Evolutionary conservation across 305 asterid genomes (phyloP), one percentile per base, ranked within the genome.

Genomic region (Solanum hybrid): DNA sequence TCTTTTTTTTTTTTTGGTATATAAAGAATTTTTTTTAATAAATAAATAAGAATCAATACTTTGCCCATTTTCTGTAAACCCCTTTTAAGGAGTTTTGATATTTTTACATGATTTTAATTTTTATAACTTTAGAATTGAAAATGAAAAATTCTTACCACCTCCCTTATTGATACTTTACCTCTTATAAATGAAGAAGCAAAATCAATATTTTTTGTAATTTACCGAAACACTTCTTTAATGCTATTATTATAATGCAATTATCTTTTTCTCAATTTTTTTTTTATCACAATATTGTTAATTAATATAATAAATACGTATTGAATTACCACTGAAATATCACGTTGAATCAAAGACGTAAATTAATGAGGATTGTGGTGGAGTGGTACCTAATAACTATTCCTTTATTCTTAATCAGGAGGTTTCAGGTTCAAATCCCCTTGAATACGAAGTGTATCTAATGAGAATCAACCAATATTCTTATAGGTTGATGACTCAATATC

Each of bases 351-450:
- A 56, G 1, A 17, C 22, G 1, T 56, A 56, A 12, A 42, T 42
- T 5, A 42, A 12, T 4, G 5, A 42, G 2, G 5, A 1, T 42
- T 12, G 17, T 11, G 56, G 1, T 40, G 51, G 1, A 40, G 1
- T 1, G 5, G 2, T 13, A 40, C 5, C 17, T 12, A 2, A 40
- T 1, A 40, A 40, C 5, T 40, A 40, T 5, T 40, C 5, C 0
- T 40, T 40, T 4, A 40, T 4, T 1, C 51, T 40, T 40, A 12
- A 42, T 4, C 17, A 42, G 4, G 2, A 42, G 6, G 2, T 4
- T 42, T 42, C 6, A 11, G 2, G 2, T 12, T 40, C 5, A 0
- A 40, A 40, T 40, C 0, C 2, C 2, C 2, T 4, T 40, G 0
- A 4, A 40, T 40, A 40, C 16, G 5, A 4, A 1, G 51, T 40